A percentile compares a stretch with the other conserved stretches of the same genome.
These are phyloP conservation scores for Corymbia citriodora DNA, from an alignment of 441 rosid species.

Conservation along the genomic window DNA sequence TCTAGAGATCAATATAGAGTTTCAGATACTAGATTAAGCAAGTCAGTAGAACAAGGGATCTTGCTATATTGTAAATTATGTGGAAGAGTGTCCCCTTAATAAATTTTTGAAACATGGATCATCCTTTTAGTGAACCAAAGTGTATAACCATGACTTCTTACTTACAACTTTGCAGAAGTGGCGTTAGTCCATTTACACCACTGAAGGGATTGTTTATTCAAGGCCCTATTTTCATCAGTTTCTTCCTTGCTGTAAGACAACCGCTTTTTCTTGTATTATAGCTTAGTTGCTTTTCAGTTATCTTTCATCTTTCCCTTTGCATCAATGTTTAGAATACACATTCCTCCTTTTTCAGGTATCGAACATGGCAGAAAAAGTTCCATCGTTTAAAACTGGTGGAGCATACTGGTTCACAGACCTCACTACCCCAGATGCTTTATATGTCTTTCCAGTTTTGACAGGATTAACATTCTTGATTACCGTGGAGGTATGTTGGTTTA, in stretches of 20 bases:
- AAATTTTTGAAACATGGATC: not conserved
- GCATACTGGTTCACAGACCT: conserved; percentile 83
- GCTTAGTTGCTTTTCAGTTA: not conserved
- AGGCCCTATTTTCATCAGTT: conserved; percentile 5
- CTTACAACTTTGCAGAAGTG: conserved; percentile 39
- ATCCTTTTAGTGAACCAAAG: not conserved
- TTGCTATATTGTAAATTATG: not conserved
- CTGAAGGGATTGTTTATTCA: conserved; percentile 6
- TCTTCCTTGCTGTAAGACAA: conserved; percentile 6
- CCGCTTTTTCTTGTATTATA: not conserved
- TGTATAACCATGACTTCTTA: not conserved
- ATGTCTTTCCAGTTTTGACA: conserved; percentile 64
- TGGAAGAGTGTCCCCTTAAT: not conserved
- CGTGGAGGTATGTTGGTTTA: conserved; percentile 56
- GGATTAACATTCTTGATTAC: conserved; percentile 59
- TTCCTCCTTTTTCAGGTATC: conserved; percentile 37
- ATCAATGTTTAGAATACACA: not conserved
- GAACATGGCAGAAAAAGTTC: conserved; percentile 90
- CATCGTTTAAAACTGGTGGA: conserved; percentile 90
- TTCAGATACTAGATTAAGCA: not conserved
- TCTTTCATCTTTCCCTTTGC: not conserved
- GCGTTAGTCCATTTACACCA: conserved; percentile 57
- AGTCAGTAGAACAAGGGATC: not conserved
- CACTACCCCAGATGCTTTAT: conserved; percentile 61
- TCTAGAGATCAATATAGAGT: not conserved